Base-by-base conservation (phyloP, 2,329 filamentous ascomycete genomes). In the Rhynchosporium graminicola region DNA sequence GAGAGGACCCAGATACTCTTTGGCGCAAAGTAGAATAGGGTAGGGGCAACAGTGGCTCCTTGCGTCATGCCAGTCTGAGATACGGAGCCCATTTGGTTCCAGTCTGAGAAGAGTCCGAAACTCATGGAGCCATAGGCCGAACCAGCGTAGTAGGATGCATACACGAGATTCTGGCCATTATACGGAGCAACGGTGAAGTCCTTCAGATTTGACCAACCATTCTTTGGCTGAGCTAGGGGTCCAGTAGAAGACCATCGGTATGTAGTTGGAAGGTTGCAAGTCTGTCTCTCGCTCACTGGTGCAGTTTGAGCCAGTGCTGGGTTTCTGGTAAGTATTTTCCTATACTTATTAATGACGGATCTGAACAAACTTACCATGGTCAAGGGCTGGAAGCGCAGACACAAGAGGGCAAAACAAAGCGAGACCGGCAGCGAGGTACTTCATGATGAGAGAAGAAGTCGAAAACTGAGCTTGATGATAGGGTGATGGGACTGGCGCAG, bases 1-100 rank as follows among this genome's bases (percentile, higher is more conserved):
- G 84, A 82, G 0, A 88, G 78, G n/a, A 88, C 76, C 86, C 86
- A 89, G 66, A 82, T 73, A 67, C 75, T 78, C 76, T 87, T 87
- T 0, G 86, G 86, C 4, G 71, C 68, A 68, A 88, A 88, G 77
- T 80, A 84, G 76, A 89, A 87, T 52, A 88, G 75, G 0, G 83
- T 85, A 0, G 86, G 86, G 0, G 86, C 85, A 28, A 87, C 84
- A 20, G 20, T 20, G 12, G 82, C 74, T 6, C 63, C 67, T 3
- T 62, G 51, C 48, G 40, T 76, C 81, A 84, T 85, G 0, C 62
- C 65, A 64, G 76, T 87, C 74, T 88, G 85, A 63, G 70, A 74
- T 0, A 79, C 82, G 0, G 78, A 75, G 28, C 72, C 74, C 78
- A 87, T 80, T 28, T 80, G 76, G n/a, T 75, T 72, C 78, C 79